Percentiles rank a stretch among this genome's conserved stretches.
Conservation (phyloP, 257 asterid genomes). For the Nicotiana obtusifolia region DNA sequence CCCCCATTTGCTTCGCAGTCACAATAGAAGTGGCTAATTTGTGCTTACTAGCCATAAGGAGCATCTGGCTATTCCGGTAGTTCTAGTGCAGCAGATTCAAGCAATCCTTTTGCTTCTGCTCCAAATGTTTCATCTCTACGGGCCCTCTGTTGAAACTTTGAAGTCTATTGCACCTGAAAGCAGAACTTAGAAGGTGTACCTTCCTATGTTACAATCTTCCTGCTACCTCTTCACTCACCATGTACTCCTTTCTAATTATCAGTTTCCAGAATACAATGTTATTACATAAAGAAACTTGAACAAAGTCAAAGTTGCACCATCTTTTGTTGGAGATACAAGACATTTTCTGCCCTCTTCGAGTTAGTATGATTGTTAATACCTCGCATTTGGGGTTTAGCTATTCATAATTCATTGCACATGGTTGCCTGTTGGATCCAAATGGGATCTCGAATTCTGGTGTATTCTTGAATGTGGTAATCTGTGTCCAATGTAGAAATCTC, state of each 20-base stretch:
- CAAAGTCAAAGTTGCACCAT: neutral
- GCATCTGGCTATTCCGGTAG: neutral
- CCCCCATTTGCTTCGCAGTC: neutral
- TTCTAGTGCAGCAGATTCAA: neutral
- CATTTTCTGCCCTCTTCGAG: neutral
- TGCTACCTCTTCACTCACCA: slow-evolving; percentile 1
- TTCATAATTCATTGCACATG: neutral
- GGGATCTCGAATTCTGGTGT: neutral
- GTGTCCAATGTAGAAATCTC: neutral
- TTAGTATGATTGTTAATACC: neutral
- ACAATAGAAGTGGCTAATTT: neutral
- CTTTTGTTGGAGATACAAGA: neutral
- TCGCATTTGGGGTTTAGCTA: neutral
- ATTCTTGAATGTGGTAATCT: neutral
- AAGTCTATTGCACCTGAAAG: neutral
- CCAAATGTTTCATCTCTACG: neutral
- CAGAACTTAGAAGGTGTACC: neutral
- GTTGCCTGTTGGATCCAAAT: neutral
- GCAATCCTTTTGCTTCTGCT: neutral
- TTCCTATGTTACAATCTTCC: neutral
- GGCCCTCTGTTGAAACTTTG: neutral
- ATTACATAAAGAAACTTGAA: neutral
- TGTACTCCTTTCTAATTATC: neutral
- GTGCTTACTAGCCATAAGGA: neutral
- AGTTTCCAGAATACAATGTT: neutral